Evolutionary conservation across 1,284 basidiomycete species (phyloP), one percentile per base, ranked within the genome.

Genomic region (Cryptococcus floricola): DNA sequence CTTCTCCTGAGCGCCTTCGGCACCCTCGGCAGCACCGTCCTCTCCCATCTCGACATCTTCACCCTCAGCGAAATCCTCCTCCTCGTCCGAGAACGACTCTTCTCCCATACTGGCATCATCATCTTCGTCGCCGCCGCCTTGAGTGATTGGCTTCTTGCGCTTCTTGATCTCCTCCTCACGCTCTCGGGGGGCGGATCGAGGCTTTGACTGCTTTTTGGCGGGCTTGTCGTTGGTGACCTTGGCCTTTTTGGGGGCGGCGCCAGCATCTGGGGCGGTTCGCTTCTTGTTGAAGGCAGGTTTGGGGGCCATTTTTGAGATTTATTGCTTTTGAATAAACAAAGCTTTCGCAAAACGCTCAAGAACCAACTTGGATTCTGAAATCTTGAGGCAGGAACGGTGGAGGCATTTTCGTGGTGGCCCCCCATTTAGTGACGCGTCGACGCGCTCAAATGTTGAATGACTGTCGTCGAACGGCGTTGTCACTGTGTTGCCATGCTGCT

Each of bases 141-240:
- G 53, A 9, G 71, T 73, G 39, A 73, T 64, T 14, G 69, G 71
- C 39, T 57, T 61, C 62, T 73, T 73, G 39, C 69, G 55, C 42
- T 47, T 58, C 49, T 59, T 59, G 4, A 56, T 53, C 47, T 58
- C 64, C 23, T 64, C 57, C 23, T 59, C 60, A 39, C 56, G 57
- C 37, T 65, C 62, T 28, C 54, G 50, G 37, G 57, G 58, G 4
- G 50, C 53, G 23, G 61, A 48, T 25, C 54, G 39, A 28, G 51
- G 23, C 47, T 57, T 59, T 6, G 42, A 41, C 12, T 51, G 41
- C 43, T 57, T 53, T 23, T 50, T 55, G 41, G 39, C 31, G 18
- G 46, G 13, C 25, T 54, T 49, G 37, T 27, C 27, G 39, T 37
- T 27, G 41, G 39, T 13, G 39, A 42, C 41, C 28, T 45, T 52